Evolutionary conservation across 345 rosid species (phyloP).

Genomic region (Lepidium sativum): DNA sequence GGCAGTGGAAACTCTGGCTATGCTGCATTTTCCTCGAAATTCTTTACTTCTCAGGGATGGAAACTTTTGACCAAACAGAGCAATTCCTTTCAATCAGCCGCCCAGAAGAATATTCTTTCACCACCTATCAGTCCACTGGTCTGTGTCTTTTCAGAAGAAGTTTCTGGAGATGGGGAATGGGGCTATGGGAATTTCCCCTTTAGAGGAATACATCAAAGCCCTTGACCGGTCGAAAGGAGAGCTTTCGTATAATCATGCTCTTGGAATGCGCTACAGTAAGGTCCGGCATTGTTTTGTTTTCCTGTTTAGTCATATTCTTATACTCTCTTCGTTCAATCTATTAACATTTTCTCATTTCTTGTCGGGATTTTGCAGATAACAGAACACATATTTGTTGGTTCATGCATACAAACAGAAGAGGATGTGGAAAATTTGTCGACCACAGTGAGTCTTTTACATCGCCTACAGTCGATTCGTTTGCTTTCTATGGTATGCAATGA

Average conservation of each 20-base stretch:
- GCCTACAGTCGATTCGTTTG: background rate
- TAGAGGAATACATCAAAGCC: constrained; percentile 83
- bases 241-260: constrained; percentile 71
- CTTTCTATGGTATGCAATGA: background rate
- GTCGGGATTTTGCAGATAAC: constrained; percentile 49
- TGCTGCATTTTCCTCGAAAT: constrained; percentile 70
- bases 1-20: constrained; percentile 70
- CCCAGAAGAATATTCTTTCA: constrained; percentile 31
- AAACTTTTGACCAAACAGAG: constrained; percentile 41
- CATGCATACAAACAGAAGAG: constrained; percentile 74
- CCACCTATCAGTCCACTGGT: constrained; percentile 47
- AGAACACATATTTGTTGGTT: constrained; percentile 83
- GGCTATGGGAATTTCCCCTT: constrained; percentile 77
- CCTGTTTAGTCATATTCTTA: background rate
- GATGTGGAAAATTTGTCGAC: constrained; percentile 60
- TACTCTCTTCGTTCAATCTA: background rate
- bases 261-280: constrained; percentile 90
- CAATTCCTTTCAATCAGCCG: constrained; percentile 27
- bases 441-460: constrained; percentile 40
- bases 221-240: constrained; percentile 85
- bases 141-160: constrained; percentile 64
- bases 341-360: constrained; percentile 14
- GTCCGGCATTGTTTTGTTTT: constrained; percentile 30
- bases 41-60: constrained; percentile 48
- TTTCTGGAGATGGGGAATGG: constrained; percentile 83